Base-by-base conservation (phyloP, 495 filamentous ascomycete species). In the Emericellopsis terricola region DNA sequence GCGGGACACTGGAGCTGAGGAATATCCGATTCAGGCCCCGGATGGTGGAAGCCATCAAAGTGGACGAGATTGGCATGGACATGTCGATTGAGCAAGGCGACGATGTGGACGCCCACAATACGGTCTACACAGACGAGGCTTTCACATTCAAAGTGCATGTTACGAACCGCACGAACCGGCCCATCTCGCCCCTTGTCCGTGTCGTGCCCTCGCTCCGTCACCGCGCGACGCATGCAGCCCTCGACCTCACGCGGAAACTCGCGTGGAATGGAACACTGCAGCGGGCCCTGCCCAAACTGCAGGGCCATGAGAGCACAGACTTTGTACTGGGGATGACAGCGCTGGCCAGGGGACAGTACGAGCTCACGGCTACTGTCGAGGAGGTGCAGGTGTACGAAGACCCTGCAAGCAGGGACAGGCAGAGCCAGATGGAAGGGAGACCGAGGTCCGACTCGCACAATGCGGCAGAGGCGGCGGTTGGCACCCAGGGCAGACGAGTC, bases 211-310 rank as follows among this genome's bases (percentile, higher is more conserved):
- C 71, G 35, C 64, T 94, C 3, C 65, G 74, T 28, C 70, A 85
- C 40, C 74, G 86, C 18, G 69, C 79, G 2, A 67, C 70, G 37
- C 70, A 75, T 44, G 59, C 77, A 10, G 79, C 82, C 11, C 69
- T 93, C 13, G 86, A 94, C 48, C 71, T 92, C 14, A 73, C 75
- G n/a, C 72, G 78, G 43, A 76, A 80, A 33, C 65, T 94, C 10
- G 76, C 77, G 9, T 86, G 81, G 71, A 86, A 80, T 37, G 86
- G 86, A 1, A 71, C 80, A 36, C 49, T 91, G 33, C 86, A 94
- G 52, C 76, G 77, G 38, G 61, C 66, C 1, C 54, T 94, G 0
- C 70, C 72, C 2, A 48, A 70, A 3, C 44, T 93, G 1, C 49
- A 51, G 5, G 65, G 69, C 0, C 67, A 69, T 2, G 64, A 64